Evolutionary conservation across 345 rosid species (phyloP).

Genomic region (Eucalyptus lansdowneana): DNA sequence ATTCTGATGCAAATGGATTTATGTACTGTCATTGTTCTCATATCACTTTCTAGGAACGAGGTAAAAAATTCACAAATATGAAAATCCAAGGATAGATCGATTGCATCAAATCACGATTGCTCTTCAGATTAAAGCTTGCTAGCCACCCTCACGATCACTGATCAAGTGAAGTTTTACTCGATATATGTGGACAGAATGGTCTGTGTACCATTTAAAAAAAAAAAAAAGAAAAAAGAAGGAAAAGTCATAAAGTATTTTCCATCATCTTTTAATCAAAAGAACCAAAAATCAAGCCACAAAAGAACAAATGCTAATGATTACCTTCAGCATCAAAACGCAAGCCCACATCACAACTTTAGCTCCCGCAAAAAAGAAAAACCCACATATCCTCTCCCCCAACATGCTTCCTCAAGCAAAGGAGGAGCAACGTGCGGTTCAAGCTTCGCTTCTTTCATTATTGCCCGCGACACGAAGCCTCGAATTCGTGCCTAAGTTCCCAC

Average conservation of each 20-base stretch:
- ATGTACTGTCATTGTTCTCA: accelerated
- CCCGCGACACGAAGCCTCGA: background rate
- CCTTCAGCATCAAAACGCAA: background rate
- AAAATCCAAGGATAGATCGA: background rate
- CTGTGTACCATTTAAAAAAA: background rate
- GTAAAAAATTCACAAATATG: background rate
- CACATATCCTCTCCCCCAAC: background rate
- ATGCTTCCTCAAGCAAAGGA: background rate
- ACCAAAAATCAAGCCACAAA: background rate
- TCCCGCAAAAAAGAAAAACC: background rate
- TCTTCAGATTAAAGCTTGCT: background rate
- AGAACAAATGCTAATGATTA: background rate
- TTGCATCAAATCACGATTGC: background rate
- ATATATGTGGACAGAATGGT: background rate
- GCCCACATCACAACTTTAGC: background rate
- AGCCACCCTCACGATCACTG: accelerated
- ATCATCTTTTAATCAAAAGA: background rate
- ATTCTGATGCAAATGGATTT: background rate
- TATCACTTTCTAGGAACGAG: accelerated
- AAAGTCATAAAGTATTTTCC: background rate
- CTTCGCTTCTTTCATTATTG: background rate
- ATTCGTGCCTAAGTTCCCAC: background rate
- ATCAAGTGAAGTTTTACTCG: accelerated
- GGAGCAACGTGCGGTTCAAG: background rate
- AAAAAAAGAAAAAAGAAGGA: background rate